Base-by-base conservation (phyloP, 1,139 yeast genomes). In the Nakaseomyces uthaithaninus region DNA sequence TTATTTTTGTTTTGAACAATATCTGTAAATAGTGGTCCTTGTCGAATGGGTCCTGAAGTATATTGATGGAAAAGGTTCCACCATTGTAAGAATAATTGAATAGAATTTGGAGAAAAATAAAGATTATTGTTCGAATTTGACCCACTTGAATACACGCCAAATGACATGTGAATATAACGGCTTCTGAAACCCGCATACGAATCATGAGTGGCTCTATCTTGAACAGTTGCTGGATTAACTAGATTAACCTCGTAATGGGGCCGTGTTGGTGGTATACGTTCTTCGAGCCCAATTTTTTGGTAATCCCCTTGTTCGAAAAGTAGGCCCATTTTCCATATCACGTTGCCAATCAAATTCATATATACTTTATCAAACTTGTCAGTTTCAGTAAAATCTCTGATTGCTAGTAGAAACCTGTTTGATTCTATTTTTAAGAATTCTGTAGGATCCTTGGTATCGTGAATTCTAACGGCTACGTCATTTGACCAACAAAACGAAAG, bases 401-500 rank as follows among this genome's bases (percentile, higher is more conserved):
- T 72, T 0, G 80, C 91, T 48, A 83, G 68, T 16, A 76, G 59
- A 53, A 83, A 84, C 40, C 72, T 77, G 42, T 79, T 76, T 46
- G 94, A 78, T 12, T 69, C 70, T 25, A 83, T 73, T 14, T 71
- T 66, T 39, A 87, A 60, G 41, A 87, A 69, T 42, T 80, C 78
- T 36, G 69, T 69, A 17, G 82, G 78, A 44, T 75, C 67, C 6
- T 70, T 72, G 11, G 74, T 65, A 10, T 75, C 78, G 59, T 84
- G 84, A 33, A 85, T 67, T 11, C 64, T 56, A 42, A 84, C 65
- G 3, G 57, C 57, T 2, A 84, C 84, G 49, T 80, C 73, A 36
- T 81, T 74, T 46, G 74, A 72, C 89, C 95, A 87, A 43, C 78
- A 71, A 58, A 85, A 80, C 0, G 82, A 81, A 53, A 86, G 76